Conservation (phyloP, 169 alveolate genomes). For the Eimeria acervulina region DNA sequence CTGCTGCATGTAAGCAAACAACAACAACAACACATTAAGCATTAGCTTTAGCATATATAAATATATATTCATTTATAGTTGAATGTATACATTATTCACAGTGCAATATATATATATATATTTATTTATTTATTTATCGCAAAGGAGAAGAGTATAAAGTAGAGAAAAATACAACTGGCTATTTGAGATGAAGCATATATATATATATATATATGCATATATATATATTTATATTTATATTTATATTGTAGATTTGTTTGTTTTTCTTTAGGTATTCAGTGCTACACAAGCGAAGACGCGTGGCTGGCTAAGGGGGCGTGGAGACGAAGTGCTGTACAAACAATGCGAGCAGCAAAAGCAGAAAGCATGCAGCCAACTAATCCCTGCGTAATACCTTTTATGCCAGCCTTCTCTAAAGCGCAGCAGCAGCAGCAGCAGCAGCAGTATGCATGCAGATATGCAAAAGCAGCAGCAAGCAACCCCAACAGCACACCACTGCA, state of each 20-base stretch:
- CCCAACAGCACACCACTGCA: not conserved
- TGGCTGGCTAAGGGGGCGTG: constrained; percentile 81
- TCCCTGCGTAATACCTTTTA: constrained; percentile 46
- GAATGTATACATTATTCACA: not conserved
- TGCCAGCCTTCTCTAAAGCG: not conserved
- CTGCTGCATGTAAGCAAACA: constrained; percentile 76
- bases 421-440: too few relatives aligned
- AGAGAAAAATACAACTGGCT: too few relatives aligned
- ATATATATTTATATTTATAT: not conserved
- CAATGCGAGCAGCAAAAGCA: constrained; percentile 16
- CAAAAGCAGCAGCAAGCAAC: constrained; percentile 37
- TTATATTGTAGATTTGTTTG: not conserved
- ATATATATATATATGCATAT: not conserved
- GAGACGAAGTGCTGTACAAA: constrained; percentile 20
- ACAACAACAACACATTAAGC: not conserved
- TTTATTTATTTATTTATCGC: not conserved
- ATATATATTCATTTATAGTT: not conserved
- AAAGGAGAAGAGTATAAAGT: too few relatives aligned
- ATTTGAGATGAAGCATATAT: not conserved
- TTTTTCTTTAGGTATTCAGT: constrained; percentile 77
- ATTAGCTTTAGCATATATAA: not conserved
- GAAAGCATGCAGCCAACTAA: constrained; percentile 78
- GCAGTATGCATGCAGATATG: too few relatives aligned
- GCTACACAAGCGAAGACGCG: constrained; percentile 81
- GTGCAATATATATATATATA: not conserved